Evolutionary conservation across 768 basidiomycete genomes (phyloP).

Genomic region (Filobasidium floriforme): DNA sequence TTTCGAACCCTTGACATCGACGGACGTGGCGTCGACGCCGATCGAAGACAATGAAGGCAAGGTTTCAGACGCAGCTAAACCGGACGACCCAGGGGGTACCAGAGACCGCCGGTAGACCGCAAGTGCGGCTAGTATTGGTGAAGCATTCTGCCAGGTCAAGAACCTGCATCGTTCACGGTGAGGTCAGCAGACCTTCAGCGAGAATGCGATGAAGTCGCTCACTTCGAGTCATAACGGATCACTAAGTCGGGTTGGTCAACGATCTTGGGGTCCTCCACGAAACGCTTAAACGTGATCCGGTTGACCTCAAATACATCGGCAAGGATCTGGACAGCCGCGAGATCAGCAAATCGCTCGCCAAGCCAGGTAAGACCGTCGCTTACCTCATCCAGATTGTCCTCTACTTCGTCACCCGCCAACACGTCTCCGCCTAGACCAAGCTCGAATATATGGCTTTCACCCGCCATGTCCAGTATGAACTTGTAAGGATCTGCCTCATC

Average conservation of each 20-base stretch:
- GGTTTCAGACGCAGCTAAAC: not conserved
- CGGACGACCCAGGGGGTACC: conserved; percentile 27
- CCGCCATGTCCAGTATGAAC: conserved; percentile 62
- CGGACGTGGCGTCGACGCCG: conserved; percentile 11
- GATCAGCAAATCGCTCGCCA: no score
- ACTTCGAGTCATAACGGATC: conserved; percentile 66
- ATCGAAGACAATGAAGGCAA: conserved; percentile 20
- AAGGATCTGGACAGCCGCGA: not conserved
- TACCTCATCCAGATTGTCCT: conserved; percentile 26
- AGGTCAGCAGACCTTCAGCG: conserved; percentile 2
- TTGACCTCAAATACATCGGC: conserved; percentile 54
- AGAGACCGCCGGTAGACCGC: conserved; percentile 57
- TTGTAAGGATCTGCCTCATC: conserved; percentile 57
- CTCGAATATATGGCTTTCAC: conserved; percentile 57
- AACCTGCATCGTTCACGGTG: conserved; percentile 50
- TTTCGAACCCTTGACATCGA: conserved; percentile 20
- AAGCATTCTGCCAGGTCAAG: conserved; percentile 66
- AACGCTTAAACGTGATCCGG: conserved; percentile 58
- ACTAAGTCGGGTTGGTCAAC: conserved; percentile 62
- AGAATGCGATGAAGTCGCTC: conserved; percentile 37
- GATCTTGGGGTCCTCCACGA: conserved; percentile 60
- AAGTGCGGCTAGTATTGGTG: conserved; percentile 68
- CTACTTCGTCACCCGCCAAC: conserved; percentile 26
- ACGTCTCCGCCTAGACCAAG: conserved; percentile 54
- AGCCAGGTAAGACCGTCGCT: not conserved